These are phyloP conservation scores for Solanum ossicruentum DNA, from an alignment of 257 asterid genomes.

Conservation along the genomic window DNA sequence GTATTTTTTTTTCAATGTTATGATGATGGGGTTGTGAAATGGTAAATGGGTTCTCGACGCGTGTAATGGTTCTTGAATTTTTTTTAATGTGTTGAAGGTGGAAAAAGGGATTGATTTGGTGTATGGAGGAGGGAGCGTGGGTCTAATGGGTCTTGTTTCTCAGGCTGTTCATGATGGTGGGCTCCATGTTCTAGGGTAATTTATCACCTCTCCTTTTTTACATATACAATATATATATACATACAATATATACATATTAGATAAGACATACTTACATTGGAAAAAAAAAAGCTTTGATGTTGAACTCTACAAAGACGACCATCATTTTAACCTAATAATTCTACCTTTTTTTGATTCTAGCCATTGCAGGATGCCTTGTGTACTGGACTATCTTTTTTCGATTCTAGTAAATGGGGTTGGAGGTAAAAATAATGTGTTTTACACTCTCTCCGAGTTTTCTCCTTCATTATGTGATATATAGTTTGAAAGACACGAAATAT, in stretches of 20 bases:
- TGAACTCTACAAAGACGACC: constrained; percentile 11
- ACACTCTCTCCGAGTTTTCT: not conserved
- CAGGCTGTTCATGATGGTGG: constrained; percentile 99
- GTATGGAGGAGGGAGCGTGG: constrained; percentile 99
- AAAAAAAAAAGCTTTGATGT: not conserved
- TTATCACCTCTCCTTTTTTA: not conserved
- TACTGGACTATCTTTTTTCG: not conserved
- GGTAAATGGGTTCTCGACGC: constrained; percentile 16
- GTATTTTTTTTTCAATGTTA: not conserved
- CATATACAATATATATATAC: too few relatives aligned
- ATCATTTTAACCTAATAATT: constrained; percentile 29
- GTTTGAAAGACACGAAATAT: not conserved
- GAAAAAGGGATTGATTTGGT: constrained; percentile 87
- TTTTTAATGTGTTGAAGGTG: constrained; percentile 38
- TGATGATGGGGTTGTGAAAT: not conserved
- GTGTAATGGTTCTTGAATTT: constrained; percentile 17
- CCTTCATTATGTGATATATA: not conserved
- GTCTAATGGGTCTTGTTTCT: constrained; percentile 95
- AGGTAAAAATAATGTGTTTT: too few relatives aligned
- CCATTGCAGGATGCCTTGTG: accelerated
- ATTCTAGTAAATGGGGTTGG: too few relatives aligned
- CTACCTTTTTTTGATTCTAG: not conserved
- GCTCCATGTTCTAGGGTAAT: constrained; percentile 93
- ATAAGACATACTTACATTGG: too few relatives aligned
- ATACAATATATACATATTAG: not conserved